Conservation (phyloP, 2,329 filamentous ascomycete species). For the Ophiocordyceps camponoti-rufipedis region DNA sequence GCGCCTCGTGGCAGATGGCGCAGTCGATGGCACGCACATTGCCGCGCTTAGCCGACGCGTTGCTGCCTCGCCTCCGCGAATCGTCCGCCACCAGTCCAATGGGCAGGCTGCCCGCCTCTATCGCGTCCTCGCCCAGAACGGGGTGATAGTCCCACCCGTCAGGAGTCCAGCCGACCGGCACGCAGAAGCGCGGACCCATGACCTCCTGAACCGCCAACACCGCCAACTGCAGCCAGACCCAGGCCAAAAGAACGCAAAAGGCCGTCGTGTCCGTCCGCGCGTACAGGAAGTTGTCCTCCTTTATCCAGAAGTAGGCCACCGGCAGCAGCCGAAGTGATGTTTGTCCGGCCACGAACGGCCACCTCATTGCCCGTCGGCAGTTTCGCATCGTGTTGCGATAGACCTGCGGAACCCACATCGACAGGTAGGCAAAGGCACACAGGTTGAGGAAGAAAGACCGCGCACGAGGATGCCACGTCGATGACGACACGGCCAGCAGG, state of each 20-base stretch:
- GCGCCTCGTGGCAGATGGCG: constrained; percentile 80
- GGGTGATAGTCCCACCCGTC: constrained; percentile 92
- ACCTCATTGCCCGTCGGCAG: constrained; percentile 76
- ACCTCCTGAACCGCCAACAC: constrained; percentile 67
- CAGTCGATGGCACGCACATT: constrained; percentile 55
- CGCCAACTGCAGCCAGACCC: constrained; percentile 78
- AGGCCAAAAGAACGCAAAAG: constrained; percentile 43
- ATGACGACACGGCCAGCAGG: constrained; percentile 40
- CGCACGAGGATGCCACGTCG: constrained; percentile 37
- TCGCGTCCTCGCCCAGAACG: constrained; percentile 61
- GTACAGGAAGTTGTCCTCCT: constrained; percentile 65
- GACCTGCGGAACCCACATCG: constrained; percentile 86
- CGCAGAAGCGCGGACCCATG: constrained; percentile 72
- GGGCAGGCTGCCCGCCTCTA: constrained; percentile 64
- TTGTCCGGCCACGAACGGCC: constrained; percentile 79
- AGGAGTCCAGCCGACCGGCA: constrained; percentile 50
- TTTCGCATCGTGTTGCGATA: constrained; percentile 79
- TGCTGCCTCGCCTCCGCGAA: background rate
- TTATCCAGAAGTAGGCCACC: constrained; percentile 70
- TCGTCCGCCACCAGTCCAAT: constrained; percentile 40
- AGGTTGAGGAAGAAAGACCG: constrained; percentile 41
- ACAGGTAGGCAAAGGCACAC: constrained; percentile 60
- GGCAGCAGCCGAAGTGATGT: constrained; percentile 62
- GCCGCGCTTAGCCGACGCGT: background rate
- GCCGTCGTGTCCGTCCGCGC: constrained; percentile 47